These are phyloP conservation scores for Malus orientalis DNA, from an alignment of 306 rosid genomes.

Conservation along the genomic window DNA sequence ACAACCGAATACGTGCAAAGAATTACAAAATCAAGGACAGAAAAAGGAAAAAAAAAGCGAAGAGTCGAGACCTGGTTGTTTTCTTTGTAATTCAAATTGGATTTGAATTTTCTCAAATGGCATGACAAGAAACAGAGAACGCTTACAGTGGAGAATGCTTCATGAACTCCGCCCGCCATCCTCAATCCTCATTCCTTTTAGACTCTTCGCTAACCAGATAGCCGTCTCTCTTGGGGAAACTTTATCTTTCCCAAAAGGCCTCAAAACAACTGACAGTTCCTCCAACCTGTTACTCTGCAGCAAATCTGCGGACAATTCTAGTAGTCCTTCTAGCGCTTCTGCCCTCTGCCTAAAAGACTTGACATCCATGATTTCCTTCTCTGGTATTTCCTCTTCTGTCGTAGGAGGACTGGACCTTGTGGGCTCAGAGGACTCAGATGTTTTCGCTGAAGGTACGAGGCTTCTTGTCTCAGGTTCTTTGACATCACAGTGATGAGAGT, in stretches of 20 bases:
- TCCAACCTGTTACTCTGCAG: constrained; percentile 78
- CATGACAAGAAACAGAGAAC: constrained; percentile 19
- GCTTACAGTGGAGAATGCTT: constrained; percentile 24
- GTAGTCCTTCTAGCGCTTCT: constrained; percentile 92
- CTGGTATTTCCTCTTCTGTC: constrained; percentile 60
- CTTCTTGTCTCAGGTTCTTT: constrained; percentile 44
- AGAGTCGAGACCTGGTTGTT: constrained; percentile 17
- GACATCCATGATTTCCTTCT: constrained; percentile 64
- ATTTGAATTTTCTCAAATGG: constrained; percentile 23
- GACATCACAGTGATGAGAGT: constrained; percentile 31
- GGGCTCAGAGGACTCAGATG: constrained; percentile 42
- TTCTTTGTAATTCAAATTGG: constrained; percentile 32
- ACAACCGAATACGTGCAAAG: constrained; percentile 54
- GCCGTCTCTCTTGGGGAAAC: constrained; percentile 99
- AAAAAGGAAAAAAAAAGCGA: constrained; percentile 2
- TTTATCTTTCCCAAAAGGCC: constrained; percentile 92
- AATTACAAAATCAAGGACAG: constrained; percentile 30
- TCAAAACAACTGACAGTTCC: constrained; percentile 85
- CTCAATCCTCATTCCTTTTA: constrained; percentile 89
- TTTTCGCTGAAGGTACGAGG: constrained; percentile 28
- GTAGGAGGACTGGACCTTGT: constrained; percentile 28
- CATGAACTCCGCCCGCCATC: constrained; percentile 57
- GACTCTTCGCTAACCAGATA: constrained; percentile 95
- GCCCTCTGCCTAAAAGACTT: constrained; percentile 93
- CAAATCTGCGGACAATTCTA: constrained; percentile 91